A percentile compares a stretch with the other conserved stretches of the same genome.
These are phyloP conservation scores for Eimeria zaria DNA, from an alignment of 169 alveolate species.

Conservation along the genomic window DNA sequence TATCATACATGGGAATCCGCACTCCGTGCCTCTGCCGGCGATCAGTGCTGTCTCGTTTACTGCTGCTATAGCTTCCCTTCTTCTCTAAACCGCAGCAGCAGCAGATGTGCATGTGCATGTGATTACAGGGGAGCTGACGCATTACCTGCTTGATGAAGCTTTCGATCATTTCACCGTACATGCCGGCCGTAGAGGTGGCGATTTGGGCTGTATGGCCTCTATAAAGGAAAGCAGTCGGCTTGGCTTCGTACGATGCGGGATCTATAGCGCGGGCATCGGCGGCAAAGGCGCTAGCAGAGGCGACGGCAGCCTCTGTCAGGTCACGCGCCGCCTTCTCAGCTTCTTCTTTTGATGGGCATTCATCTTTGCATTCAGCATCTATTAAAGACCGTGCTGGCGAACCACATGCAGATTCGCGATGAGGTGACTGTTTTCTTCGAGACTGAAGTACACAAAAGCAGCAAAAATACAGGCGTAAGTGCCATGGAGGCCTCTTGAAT, in stretches of 20 bases:
- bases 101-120: background rate
- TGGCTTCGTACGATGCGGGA: conserved; percentile 32
- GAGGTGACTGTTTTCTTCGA: conserved; percentile 31
- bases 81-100: background rate
- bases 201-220: conserved; percentile 87
- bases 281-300: conserved; percentile 45
- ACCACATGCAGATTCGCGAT: background rate
- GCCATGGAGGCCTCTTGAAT: background rate
- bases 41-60: background rate
- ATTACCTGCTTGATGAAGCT: conserved; percentile 85
- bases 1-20: background rate
- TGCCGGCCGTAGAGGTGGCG: conserved; percentile 93
- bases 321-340: conserved; percentile 23
- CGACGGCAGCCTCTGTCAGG: conserved; percentile 41
- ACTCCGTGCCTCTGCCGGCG: background rate
- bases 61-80: background rate
- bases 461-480: background rate
- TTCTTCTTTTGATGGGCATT: conserved; percentile 27
- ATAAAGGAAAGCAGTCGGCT: conserved; percentile 87
- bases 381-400: background rate
- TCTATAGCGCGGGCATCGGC: conserved; percentile 54
- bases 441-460: background rate
- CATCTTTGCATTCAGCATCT: background rate
- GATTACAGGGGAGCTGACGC: background rate
- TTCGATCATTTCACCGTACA: conserved; percentile 93